Base-by-base conservation (phyloP, 2,329 filamentous ascomycete species). In the Exophiala alcalophila region DNA sequence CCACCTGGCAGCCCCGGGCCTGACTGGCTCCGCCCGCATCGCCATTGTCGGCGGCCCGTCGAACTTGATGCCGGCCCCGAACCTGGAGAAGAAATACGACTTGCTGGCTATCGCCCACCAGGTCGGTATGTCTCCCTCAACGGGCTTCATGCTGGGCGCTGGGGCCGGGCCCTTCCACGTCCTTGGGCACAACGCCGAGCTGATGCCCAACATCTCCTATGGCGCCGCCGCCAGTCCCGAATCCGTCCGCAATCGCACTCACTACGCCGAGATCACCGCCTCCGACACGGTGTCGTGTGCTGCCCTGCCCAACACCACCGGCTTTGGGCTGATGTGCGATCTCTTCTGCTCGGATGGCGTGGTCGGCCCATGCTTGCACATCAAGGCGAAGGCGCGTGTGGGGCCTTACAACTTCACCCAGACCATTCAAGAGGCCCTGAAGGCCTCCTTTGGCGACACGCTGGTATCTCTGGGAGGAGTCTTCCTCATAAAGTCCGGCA, bases 41-140 rank as follows among this genome's bases (percentile, higher is more conserved):
- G 67, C 65, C 11, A 70, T 73, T 33, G 56, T 73, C 14, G 70
- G 71, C 4, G 71, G 69, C 0, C 66, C 66, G 16, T 54, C 61
- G 1, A 67, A 71, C 43, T 59, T 72, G 0, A 60, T 61, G 8
- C 69, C 69, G 0, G 32, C 20, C 0, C 66, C 68, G 0, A 57
- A 61, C 4, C 52, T 66, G 5, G 53, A 62, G 1, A 59, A 58
- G 11, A 64, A 56, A 24, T 72, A 62, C 42, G 57, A 59, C 2
- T 38, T 68, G 33, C 27, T 57, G 2, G 52, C 57, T 1, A 40
- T 70, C 4, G 59, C 62, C 1, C 43, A 50, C 14, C 38, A 57
- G 1, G 69, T 71, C 62, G 60, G 63, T 2, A 65, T 71, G 62
- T 48, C 49, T 3, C 33, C 49, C 0, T 43, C 40, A 1, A 49